A percentile compares a stretch with the other conserved stretches of the same genome.
phyloP scores from a whole-genome alignment of 108 stramenopile genomes.

The Cylindrotheca closterium region DNA sequence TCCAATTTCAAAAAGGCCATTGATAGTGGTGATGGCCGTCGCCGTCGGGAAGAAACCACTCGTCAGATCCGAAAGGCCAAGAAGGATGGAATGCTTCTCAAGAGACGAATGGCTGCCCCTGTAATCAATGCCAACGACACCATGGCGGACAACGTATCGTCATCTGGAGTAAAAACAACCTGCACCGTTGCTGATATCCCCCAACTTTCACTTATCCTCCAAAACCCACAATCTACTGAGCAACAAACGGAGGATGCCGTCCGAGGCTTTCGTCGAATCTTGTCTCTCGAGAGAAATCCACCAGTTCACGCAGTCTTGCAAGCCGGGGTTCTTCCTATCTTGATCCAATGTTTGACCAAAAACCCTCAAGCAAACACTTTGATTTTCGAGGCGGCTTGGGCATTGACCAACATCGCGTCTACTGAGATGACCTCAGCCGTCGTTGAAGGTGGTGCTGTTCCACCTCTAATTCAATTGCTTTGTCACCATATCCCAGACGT shows the following conservation, averaged over 20 bases:
- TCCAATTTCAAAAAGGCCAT: constrained; percentile 91
- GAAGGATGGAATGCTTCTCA: constrained; percentile 66
- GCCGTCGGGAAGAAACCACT: constrained; percentile 73
- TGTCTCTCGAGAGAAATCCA: constrained; percentile 80
- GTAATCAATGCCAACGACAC: constrained; percentile 1
- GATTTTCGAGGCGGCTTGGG: constrained; percentile 95
- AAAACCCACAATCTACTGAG: constrained; percentile 26
- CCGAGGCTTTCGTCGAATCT: constrained; percentile 74
- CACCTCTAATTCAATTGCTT: constrained; percentile 67
- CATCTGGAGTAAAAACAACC: not conserved
- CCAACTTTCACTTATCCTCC: constrained; percentile 19
- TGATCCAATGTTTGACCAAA: constrained; percentile 63
- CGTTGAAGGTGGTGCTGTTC: constrained; percentile 74
- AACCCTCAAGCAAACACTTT: constrained; percentile 45
- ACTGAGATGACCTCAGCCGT: constrained; percentile 67
- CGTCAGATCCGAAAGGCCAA: constrained; percentile 74
- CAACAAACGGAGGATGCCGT: constrained; percentile 47
- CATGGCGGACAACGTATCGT: constrained; percentile 1
- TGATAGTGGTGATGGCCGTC: constrained; percentile 83
- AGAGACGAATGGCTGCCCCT: constrained; percentile 43
- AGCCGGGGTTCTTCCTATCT: constrained; percentile 63
- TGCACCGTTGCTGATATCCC: constrained; percentile 55
- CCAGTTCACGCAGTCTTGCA: constrained; percentile 81
- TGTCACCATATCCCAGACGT: constrained; percentile 64
- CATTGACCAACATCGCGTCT: constrained; percentile 92